These are phyloP conservation scores for Phytopythium aichiense DNA, from an alignment of 352 stramenopile genomes.

Conservation along the genomic window DNA sequence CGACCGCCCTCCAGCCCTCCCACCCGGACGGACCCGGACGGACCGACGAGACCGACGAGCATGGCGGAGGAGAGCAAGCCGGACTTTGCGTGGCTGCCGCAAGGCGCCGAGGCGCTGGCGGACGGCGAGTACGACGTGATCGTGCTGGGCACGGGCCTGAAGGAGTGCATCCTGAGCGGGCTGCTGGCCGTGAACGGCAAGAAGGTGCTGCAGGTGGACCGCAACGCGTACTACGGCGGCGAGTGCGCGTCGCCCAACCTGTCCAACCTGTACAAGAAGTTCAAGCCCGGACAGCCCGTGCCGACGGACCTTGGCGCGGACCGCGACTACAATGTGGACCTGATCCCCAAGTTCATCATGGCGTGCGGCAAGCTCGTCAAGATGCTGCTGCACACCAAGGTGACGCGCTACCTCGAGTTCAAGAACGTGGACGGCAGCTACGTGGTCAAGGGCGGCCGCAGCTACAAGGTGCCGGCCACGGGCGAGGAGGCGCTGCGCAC, in stretches of 20 bases:
- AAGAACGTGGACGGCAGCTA: slow-evolving; percentile 99
- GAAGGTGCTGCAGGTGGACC: slow-evolving; percentile 97
- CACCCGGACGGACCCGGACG: background rate
- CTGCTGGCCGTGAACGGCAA: slow-evolving; percentile 93
- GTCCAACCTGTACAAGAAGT: slow-evolving; percentile 97
- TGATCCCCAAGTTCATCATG: slow-evolving; percentile 99
- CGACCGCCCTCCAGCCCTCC: no score
- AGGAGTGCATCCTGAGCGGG: slow-evolving; percentile 98
- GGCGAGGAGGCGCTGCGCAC: slow-evolving; percentile 94
- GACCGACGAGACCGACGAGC: background rate
- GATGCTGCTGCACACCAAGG: slow-evolving; percentile 96
- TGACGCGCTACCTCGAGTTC: slow-evolving; percentile 99
- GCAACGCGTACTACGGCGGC: slow-evolving; percentile 97
- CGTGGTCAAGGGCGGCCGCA: slow-evolving; percentile 96
- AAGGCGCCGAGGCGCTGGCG: slow-evolving; percentile 93
- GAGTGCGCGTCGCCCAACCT: slow-evolving; percentile 98
- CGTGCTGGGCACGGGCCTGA: slow-evolving; percentile 98
- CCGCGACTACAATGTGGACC: slow-evolving; percentile 99
- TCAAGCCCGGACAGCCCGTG: slow-evolving; percentile 69
- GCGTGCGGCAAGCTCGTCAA: slow-evolving; percentile 99
- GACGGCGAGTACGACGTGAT: slow-evolving; percentile 99
- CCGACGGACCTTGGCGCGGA: slow-evolving; percentile 90
- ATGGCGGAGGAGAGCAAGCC: slow-evolving; percentile 70
- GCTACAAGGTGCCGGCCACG: slow-evolving; percentile 97
- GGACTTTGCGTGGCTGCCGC: slow-evolving; percentile 93